phyloP scores from a whole-genome alignment of 2,329 filamentous ascomycete genomes.

The Fusarium albidum region DNA sequence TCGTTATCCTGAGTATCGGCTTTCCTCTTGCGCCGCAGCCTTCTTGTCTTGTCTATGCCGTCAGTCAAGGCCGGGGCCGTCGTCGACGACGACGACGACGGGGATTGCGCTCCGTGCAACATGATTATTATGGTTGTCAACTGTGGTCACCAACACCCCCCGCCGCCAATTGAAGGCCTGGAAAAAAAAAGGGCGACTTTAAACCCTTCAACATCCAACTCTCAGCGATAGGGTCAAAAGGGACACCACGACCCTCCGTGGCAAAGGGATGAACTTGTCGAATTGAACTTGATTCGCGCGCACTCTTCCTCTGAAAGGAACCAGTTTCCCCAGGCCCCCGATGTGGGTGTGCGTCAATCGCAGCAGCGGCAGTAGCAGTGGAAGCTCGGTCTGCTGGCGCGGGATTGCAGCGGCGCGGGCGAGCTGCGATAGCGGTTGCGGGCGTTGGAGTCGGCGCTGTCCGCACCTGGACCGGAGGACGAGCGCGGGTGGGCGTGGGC shows the following conservation, averaged over 20 bases:
- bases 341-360: constrained; percentile 38
- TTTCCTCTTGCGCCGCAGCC: constrained; percentile 63
- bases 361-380: constrained; percentile 8
- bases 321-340: constrained; percentile 8
- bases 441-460: constrained; percentile 32
- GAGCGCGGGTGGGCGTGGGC: constrained; percentile 37
- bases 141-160: constrained; percentile 14
- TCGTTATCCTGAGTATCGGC: constrained; percentile 69
- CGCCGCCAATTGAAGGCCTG: constrained; percentile 13
- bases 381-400: constrained; percentile 39
- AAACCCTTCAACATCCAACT: constrained; percentile 30
- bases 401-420: constrained; percentile 28
- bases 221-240: constrained; percentile 20
- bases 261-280: constrained; percentile 21
- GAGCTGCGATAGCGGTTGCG: constrained; percentile 30
- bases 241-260: constrained; percentile 26
- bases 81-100: constrained; percentile 39
- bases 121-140: constrained; percentile 42
- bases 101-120: constrained; percentile 47
- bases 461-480: constrained; percentile 24
- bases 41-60: constrained; percentile 29
- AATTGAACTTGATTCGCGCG: constrained; percentile 15
- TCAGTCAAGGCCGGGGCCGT: constrained; percentile 30
- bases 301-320: constrained; percentile 1
- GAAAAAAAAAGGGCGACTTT: constrained; percentile 27